A percentile compares a stretch with the other conserved stretches of the same genome.
Evolutionary conservation across 176 grass and related monocot genomes (phyloP).

Genomic region (Tillandsia fasciculata): DNA sequence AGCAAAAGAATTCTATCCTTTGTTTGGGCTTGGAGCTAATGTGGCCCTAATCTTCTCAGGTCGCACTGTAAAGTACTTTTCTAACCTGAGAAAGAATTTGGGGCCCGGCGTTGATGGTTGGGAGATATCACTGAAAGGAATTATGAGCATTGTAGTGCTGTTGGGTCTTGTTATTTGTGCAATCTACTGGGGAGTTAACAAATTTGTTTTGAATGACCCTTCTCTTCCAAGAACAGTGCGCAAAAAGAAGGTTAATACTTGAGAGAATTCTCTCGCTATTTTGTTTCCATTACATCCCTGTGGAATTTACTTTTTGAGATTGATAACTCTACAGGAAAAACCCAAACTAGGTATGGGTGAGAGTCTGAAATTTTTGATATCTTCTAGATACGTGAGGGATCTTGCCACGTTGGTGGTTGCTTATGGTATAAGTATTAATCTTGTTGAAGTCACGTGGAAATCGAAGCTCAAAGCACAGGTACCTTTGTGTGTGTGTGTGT

Average conservation of each 20-base stretch:
- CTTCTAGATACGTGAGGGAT: slow-evolving; percentile 94
- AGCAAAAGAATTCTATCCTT: slow-evolving; percentile 95
- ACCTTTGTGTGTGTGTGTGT: too few relatives aligned
- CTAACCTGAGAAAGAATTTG: slow-evolving; percentile 76
- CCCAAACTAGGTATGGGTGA: slow-evolving; percentile 85
- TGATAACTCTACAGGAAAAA: slow-evolving; percentile 56
- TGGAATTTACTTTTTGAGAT: slow-evolving; percentile 7
- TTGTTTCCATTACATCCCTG: slow-evolving; percentile 10
- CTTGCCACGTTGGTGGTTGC: slow-evolving; percentile 95
- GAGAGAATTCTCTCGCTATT: background rate
- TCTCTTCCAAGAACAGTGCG: slow-evolving; percentile 45
- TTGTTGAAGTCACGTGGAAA: slow-evolving; percentile 98
- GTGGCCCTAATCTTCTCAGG: slow-evolving; percentile 95
- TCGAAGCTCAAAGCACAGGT: slow-evolving; percentile 98
- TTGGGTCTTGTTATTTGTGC: slow-evolving; percentile 57
- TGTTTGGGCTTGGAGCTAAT: slow-evolving; percentile 90
- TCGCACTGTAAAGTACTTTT: slow-evolving; percentile 92
- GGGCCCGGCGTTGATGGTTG: slow-evolving; percentile 92
- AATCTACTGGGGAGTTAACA: slow-evolving; percentile 90
- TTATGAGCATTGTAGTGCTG: slow-evolving; percentile 96
- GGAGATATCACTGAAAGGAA: slow-evolving; percentile 83
- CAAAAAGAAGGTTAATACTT: slow-evolving; percentile 73
- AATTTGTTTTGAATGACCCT: slow-evolving; percentile 55
- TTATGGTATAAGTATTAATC: slow-evolving; percentile 98
- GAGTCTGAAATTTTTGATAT: slow-evolving; percentile 90